Evolutionary conservation across 148 eudicot species (phyloP), one percentile per base, ranked within the genome.

Genomic region (Nepenthes mirabilis): DNA sequence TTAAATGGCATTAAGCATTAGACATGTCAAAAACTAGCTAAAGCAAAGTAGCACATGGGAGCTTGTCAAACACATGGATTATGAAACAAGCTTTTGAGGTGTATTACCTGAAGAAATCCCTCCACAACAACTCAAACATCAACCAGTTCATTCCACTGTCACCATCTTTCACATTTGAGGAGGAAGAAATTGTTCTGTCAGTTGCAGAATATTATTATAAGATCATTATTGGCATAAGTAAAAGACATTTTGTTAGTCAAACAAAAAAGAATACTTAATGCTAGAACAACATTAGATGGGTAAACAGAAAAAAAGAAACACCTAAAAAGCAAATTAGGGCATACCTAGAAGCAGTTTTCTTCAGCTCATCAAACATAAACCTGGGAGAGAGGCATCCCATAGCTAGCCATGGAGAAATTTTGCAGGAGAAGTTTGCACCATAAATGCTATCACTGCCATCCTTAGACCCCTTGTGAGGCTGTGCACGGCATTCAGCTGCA

Each of bases 381-480:
- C 98, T 86, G 32, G 98, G 98, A 62, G 98, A 91, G 56, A 91
- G 86, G 68, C 98, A 88, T 68, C 98, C 98, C 83, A 82, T 83
- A 33, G 94, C 79, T 58, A 91, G 85, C 98, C 98, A 91, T 32
- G 98, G 98, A 34, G 98, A 88, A 63, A 91, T 83, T 83, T 85
- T 91, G 84, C 98, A 88, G 1, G 94, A 91, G 58, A 91, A 91
- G 69, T 91, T 91, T 64, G 98, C 96, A 64, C 98, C 98, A 59
- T 83, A 85, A 36, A 91, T 80, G 80, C 88, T 82, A 70, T 82
- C 75, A 62, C 77, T 73, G 36, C 90, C 88, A 56, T 83, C 83
- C 74, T 83, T 81, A 64, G 69, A 61, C 49, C 72, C 81, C 71
- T 80, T 82, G 55, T 75, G 82, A 45, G 96, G 88, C 66, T 91